A percentile compares a stretch with the other conserved stretches of the same genome.
phyloP scores from a whole-genome alignment of 306 rosid species.

The barrel medic (Medicago truncatula) region MtrunA17r5.0-ANR NC_053045.1:47878501-47879000 shows the following conservation, averaged over 20 bases:
- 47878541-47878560: background rate
- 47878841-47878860: background rate
- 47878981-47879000: conserved; percentile 6
- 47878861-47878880: background rate
- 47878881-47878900: background rate
- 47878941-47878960: conserved; percentile 4
- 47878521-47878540: background rate
- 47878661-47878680: background rate
- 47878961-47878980: background rate
- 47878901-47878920: conserved; percentile 5
- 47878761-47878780: background rate
- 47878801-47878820: background rate
- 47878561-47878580: conserved; percentile 2
- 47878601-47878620: background rate
- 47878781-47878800: background rate
- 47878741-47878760: background rate
- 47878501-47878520: background rate
- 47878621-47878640: background rate
- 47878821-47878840: background rate
- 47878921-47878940: conserved; percentile 4
- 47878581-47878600: conserved; percentile 4
- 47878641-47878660: background rate
- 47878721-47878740: background rate
- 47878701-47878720: background rate
- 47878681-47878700: background rate